Evolutionary conservation across 2,329 filamentous ascomycete species (phyloP), one percentile per base, ranked within the genome.

Genomic region (Botrytis byssoidea): DNA sequence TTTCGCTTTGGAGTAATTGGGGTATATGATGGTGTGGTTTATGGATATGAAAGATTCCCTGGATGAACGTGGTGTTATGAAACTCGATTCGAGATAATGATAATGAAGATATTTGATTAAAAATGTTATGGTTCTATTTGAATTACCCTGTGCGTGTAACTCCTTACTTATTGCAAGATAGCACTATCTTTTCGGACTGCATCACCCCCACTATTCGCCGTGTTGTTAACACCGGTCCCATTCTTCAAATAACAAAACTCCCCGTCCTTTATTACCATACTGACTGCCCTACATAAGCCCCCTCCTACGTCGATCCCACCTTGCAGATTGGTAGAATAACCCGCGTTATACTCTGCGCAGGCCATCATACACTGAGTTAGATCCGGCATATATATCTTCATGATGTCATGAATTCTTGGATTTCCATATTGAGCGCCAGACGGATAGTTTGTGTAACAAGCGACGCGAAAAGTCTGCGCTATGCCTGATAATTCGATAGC

Each of bases 1-100:
- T 79, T 90, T 90, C 83, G 86, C 87, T 4, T 75, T 88, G 72
- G 55, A 73, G 35, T 72, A 67, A 71, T 16, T 4, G 16, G 22
- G 37, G 5, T 25, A 1, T 14, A 35, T 20, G 37, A 70, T 32
- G 25, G 2, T 22, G 10, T 57, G n/a, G 48, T 42, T 68, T 32
- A 68, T 42, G 66, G 25, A 42, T 25, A 69, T 44, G 48, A 57
- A 29, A 25, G 29, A 51, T 7, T 29, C 8, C 32, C 25, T 9
- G 18, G 12, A n/a, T 42, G 35, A 32, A 18, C 8, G 16, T 42
- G n/a, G 37, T 42, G 25, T 12, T 55, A 57, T 12, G 65, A 68
- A 20, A 42, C 35, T 42, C 18, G n/a, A 32, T 57, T 57, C 29
- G 35, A 69, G 48, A 69, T 57, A 59, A 69, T 69, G 48, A 69